These are phyloP conservation scores for Cyclostephanos tholiformis DNA, from an alignment of 108 stramenopile species.

Conservation along the genomic window DNA sequence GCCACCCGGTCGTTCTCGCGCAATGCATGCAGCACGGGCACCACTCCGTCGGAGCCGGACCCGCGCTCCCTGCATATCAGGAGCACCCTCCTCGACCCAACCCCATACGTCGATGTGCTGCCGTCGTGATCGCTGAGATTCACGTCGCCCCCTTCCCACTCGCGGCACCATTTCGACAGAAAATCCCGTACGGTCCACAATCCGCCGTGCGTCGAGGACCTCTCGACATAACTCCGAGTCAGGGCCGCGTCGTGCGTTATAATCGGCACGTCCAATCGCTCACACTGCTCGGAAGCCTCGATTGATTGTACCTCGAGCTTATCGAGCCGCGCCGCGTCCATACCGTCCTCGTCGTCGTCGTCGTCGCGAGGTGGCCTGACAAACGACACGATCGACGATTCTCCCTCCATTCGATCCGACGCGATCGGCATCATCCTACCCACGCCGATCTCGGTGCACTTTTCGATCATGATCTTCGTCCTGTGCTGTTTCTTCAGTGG, in stretches of 20 bases:
- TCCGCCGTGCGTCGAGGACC: background rate
- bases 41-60: constrained; percentile 1
- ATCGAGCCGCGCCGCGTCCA: constrained; percentile 31
- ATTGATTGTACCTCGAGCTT: constrained; percentile 60
- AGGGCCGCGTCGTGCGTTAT: constrained; percentile 18
- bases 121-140: background rate
- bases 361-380: background rate
- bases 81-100: constrained; percentile 19
- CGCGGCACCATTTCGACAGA: constrained; percentile 25
- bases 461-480: constrained; percentile 73
- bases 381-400: constrained; percentile 1
- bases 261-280: constrained; percentile 68
- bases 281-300: constrained; percentile 87
- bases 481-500: constrained; percentile 71
- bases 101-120: background rate
- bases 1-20: constrained; percentile 40
- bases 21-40: constrained; percentile 58
- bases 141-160: constrained; percentile 18
- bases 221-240: background rate
- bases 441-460: constrained; percentile 76
- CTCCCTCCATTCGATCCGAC: constrained; percentile 52
- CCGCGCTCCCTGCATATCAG: constrained; percentile 74
- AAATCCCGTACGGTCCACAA: constrained; percentile 29
- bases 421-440: constrained; percentile 38
- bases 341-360: constrained; percentile 1